Conservation (phyloP, 257 asterid genomes). For the Scutellaria barbata region DNA sequence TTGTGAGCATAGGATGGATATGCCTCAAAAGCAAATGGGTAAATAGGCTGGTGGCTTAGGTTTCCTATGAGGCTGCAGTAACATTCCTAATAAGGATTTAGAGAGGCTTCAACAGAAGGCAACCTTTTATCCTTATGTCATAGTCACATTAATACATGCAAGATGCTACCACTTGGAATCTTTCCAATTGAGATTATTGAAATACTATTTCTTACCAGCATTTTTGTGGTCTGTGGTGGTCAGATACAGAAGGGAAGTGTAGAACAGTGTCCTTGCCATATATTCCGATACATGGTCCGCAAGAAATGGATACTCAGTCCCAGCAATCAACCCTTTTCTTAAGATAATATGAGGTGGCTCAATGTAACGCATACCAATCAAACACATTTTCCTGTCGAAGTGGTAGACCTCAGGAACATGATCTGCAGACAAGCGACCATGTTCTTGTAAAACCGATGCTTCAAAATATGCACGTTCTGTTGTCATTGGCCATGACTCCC, state of each 20-base stretch:
- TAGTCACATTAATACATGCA: background rate
- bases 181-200: background rate
- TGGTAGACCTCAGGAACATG: constrained; percentile 95
- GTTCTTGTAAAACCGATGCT: constrained; percentile 63
- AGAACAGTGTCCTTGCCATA: constrained; percentile 88
- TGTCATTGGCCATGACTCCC: constrained; percentile 98
- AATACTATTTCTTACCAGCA: constrained; percentile 59
- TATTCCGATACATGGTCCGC: constrained; percentile 82
- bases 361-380: constrained; percentile 91
- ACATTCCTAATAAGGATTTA: constrained; percentile 11
- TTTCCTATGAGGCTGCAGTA: background rate
- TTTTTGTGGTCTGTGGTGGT: constrained; percentile 84
- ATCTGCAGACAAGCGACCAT: constrained; percentile 72
- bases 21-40: background rate
- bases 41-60: background rate
- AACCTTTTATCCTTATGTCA: background rate
- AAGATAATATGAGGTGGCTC: constrained; percentile 96
- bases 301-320: constrained; percentile 83
- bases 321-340: constrained; percentile 89
- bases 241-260: constrained; percentile 85
- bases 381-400: constrained; percentile 82
- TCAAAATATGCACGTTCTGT: constrained; percentile 98
- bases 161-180: constrained; percentile 22
- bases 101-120: background rate
- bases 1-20: background rate